Evolutionary conservation across 495 filamentous ascomycete species (phyloP), one percentile per base, ranked within the genome.

Genomic region (Aspergillus carlsbadensis): DNA sequence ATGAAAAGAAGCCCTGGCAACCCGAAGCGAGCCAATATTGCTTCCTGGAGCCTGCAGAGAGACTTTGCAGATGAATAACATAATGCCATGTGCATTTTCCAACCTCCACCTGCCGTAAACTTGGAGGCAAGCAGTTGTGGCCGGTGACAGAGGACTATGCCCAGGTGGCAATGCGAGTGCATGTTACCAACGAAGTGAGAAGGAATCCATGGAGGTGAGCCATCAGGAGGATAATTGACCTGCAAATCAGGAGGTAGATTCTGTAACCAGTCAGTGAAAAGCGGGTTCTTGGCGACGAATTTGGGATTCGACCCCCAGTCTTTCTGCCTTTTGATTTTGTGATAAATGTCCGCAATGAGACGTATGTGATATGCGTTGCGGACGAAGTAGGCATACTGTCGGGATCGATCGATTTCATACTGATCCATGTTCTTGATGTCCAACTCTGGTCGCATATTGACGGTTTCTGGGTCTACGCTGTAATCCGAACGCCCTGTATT

Each of bases 141-240:
- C 45, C 94, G 81, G 65, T 96, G 88, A 41, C 96, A 85, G 74
- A 98, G 84, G 47, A 98, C 91, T 34, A 93, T 82, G 31, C 83
- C 87, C 29, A 98, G 76, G 59, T 96, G 87, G 68, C 94, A 92
- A 73, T 98, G 96, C 6, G 85, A 90, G 69, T 98, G 94, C 68
- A 97, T 80, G 61, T 97, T 96, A 24, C 89, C 94, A 50, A 94
- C 80, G 60, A 94, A 97, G 65, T 96, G 89, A 17, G 90, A 94
- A 5, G 89, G 84, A 42, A 97, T 77, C 85, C 88, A 96, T 0
- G 93, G 91, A 2, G 90, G 82, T 4, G 87, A 88, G 34, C 89
- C 88, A 65, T 96, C 88, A 1, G 81, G 65, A 18, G 91, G 88
- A 65, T 92, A 96, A 22, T 77, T 81, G 36, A 98, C 74, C 60